A percentile compares a stretch with the other conserved stretches of the same genome.
These are phyloP conservation scores for Phytophthora kernoviae DNA, from an alignment of 352 stramenopile genomes.

Conservation along the genomic window DNA sequence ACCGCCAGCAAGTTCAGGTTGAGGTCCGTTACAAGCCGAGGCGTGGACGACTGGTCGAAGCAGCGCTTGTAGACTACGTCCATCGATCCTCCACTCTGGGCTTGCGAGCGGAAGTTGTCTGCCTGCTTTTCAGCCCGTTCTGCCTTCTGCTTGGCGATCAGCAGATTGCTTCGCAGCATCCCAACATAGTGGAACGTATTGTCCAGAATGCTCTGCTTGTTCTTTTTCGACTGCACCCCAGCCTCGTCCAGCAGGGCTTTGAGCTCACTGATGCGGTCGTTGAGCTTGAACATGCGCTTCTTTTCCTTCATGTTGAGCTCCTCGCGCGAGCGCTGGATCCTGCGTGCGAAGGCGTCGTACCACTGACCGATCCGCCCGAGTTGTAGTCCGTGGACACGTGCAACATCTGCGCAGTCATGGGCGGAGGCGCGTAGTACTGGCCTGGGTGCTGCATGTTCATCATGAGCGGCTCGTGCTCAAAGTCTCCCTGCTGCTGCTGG, in stretches of 20 bases:
- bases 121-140: conserved; percentile 63
- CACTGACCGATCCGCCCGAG: conserved; percentile 34
- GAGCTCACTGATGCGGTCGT: conserved; percentile 81
- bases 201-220: conserved; percentile 77
- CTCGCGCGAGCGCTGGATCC: conserved; percentile 66
- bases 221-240: conserved; percentile 71
- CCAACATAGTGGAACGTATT: conserved; percentile 68
- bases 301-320: conserved; percentile 88
- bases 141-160: conserved; percentile 66
- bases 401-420: conserved; percentile 65
- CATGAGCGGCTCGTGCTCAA: conserved; percentile 76
- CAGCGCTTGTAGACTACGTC: conserved; percentile 63
- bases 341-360: conserved; percentile 36
- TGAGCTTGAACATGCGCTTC: conserved; percentile 90
- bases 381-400: conserved; percentile 74
- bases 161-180: conserved; percentile 66
- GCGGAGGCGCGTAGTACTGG: conserved; percentile 62
- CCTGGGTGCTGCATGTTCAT: conserved; percentile 63
- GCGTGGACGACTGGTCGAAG: conserved; percentile 71
- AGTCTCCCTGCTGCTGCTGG: conserved; percentile 48
- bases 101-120: conserved; percentile 49
- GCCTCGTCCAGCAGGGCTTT: conserved; percentile 64
- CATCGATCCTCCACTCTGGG: conserved; percentile 29
- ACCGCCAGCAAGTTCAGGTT: conserved; percentile 56
- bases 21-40: conserved; percentile 55